Evolutionary conservation across 805 yeast genomes (phyloP).

Genomic region (Ogataea pini): DNA sequence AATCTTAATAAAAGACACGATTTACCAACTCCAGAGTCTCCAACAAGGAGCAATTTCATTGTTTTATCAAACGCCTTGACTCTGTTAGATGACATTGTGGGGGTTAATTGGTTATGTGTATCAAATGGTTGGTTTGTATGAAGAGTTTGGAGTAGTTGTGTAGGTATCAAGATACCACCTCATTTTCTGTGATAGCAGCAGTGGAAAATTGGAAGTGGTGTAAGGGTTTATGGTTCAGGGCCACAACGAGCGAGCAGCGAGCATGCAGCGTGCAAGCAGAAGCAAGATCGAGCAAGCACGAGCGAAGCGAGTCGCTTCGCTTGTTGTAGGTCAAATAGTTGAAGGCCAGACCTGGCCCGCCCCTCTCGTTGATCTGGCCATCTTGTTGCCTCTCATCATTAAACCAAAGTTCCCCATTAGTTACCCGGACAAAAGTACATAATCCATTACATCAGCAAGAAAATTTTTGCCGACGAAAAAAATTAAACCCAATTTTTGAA

Average conservation of each 20-base stretch:
- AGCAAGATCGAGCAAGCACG: no score
- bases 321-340: no score
- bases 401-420: no score
- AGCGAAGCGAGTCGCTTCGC: no score
- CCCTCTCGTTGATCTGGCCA: no score
- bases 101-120: neutral
- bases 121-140: neutral
- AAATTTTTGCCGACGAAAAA: neutral
- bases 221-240: neutral
- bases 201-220: neutral
- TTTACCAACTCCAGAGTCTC: conserved; percentile 88
- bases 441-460: no score
- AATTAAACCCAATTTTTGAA: neutral
- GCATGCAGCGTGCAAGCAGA: no score
- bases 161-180: neutral
- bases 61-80: conserved; percentile 82
- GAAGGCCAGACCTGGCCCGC: no score
- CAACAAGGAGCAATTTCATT: conserved; percentile 88
- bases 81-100: conserved; percentile 52
- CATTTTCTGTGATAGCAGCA: conserved; percentile 1
- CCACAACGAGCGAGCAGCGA: no score
- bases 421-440: no score
- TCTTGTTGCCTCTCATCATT: no score
- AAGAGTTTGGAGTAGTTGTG: neutral
- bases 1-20: conserved; percentile 89